These are phyloP conservation scores for Acanthamoeba castellanii DNA, from an alignment of 208 protist species.

Conservation along the genomic window DNA sequence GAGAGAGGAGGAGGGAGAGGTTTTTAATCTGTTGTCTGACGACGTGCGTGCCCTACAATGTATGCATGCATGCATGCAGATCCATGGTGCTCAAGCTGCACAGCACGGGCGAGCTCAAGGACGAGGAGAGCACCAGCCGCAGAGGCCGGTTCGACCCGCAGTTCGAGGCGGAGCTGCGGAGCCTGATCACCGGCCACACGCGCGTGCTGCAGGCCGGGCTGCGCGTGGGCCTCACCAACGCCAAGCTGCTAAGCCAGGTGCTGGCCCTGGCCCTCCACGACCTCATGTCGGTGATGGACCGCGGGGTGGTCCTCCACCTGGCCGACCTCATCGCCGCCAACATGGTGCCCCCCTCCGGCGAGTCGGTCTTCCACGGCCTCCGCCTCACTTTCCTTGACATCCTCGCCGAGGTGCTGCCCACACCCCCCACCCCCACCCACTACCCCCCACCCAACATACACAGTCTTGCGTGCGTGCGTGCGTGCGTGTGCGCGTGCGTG, in stretches of 20 bases:
- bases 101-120: not conserved
- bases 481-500: not conserved
- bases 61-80: not conserved
- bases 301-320: conserved; percentile 81
- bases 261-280: conserved; percentile 85
- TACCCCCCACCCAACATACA: not conserved
- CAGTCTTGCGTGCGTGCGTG: no score
- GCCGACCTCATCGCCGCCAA: not conserved
- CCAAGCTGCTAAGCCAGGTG: conserved; percentile 76
- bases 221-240: conserved; percentile 55
- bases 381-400: conserved; percentile 7
- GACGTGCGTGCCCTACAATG: no score
- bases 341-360: conserved; percentile 9
- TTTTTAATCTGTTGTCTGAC: no score
- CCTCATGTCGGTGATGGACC: conserved; percentile 82
- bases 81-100: conserved; percentile 60
- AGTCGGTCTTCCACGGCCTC: not conserved
- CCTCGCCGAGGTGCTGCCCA: not conserved
- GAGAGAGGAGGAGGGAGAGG: no score
- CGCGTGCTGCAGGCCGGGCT: not conserved
- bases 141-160: not conserved
- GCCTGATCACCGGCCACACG: conserved; percentile 8
- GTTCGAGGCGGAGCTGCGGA: conserved; percentile 19
- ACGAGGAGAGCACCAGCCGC: not conserved
- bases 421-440: not conserved